Evolutionary conservation across 2,329 filamentous ascomycete species (phyloP), one percentile per base, ranked within the genome.

Genomic region (Ceratocystis cubensis): DNA sequence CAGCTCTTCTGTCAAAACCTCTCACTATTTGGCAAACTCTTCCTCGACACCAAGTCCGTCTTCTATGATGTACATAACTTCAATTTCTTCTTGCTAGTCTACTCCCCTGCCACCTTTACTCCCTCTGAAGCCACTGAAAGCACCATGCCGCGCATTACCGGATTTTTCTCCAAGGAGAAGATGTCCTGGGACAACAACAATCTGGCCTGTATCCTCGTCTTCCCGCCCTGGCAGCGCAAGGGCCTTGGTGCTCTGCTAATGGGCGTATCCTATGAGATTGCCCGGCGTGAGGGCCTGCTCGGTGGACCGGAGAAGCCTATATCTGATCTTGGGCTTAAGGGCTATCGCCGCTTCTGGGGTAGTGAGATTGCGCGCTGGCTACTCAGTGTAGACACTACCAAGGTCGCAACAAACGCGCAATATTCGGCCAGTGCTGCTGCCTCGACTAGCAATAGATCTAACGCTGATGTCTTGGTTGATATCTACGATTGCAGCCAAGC

Each of bases 111-210:
- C 69, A 8, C 63, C 59, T 67, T 44, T 65, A 66, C 7, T 64
- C 13, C 33, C 64, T 17, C 67, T 10, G 13, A 41, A 41, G 10
- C 37, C 37, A 41, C 37, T 13, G 37, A 41, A 41, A 41, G 37
- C 10, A 17, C 62, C 30, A 68, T 61, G 74, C 75, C 50, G 73
- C 75, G 22, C 84, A 86, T 96, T 37, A 84, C 93, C 0, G 94
- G 94, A n/a, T 97, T 97, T 81, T 99, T 97, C 78, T 95, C 89
- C 70, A 97, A 99, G 74, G 94, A 99, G 76, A 97, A 97, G 75
- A 88, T 96, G 80, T 96, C 91, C 2, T 99, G 94, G 93, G 94
- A 99, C 73, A 92, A 93, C 72, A 97, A 99, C 76, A 99, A 97
- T 71, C 82, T 99, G 4, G 94, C 94, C 0, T 99, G 94, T 74